A percentile compares a stretch with the other conserved stretches of the same genome.
Evolutionary conservation across 2,329 filamentous ascomycete genomes (phyloP).

Genomic region (Aspergillus eucalypticola): DNA sequence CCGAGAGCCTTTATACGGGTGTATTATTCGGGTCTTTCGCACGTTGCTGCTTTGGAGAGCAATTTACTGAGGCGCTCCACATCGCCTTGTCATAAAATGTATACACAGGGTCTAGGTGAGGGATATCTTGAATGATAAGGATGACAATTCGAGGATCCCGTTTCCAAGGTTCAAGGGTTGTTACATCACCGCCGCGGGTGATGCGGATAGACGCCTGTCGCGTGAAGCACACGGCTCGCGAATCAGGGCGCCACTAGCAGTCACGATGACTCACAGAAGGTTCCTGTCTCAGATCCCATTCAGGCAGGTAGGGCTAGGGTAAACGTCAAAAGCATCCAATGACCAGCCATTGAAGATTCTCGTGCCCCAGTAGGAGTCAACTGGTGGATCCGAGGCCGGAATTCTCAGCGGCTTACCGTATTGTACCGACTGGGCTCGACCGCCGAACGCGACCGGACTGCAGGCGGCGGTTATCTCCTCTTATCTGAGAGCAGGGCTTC

Average conservation of each 20-base stretch:
- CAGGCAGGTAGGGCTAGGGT: conserved; percentile 8
- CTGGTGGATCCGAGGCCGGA: neutral
- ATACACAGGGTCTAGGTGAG: neutral
- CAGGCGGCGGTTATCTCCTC: conserved; percentile 5
- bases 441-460: conserved; percentile 4
- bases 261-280: conserved; percentile 4
- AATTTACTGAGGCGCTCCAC: neutral
- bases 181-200: conserved; percentile 1
- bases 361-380: conserved; percentile 10
- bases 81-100: no score
- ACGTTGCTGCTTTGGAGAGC: neutral
- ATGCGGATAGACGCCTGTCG: neutral
- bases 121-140: neutral
- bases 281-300: neutral
- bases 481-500: conserved; percentile 10
- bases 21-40: no score
- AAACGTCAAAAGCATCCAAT: neutral
- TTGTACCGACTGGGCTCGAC: conserved; percentile 4
- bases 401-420: neutral
- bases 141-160: neutral
- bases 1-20: no score
- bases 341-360: neutral
- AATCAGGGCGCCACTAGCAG: neutral
- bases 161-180: neutral
- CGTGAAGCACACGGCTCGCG: neutral